These are phyloP conservation scores for Pelargonium myrrhifolium DNA, from an alignment of 441 rosid species.

Conservation along the genomic window DNA sequence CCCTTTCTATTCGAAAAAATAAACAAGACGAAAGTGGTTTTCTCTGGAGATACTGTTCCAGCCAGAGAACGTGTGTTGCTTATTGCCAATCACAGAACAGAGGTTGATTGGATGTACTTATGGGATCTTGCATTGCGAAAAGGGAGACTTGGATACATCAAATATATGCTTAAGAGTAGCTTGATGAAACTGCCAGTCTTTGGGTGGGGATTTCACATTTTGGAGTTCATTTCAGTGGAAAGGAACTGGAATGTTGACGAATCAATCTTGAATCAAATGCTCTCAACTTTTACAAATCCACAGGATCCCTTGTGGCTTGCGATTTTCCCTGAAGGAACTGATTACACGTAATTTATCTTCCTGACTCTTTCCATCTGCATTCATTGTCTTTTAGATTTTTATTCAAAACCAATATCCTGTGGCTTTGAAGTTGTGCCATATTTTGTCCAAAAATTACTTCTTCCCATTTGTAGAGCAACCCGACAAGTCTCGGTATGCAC, in stretches of 20 bases:
- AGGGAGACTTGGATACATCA: constrained; percentile 67
- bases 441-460: background rate
- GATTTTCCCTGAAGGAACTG: constrained; percentile 97
- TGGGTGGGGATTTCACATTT: constrained; percentile 89
- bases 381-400: background rate
- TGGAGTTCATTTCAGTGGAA: constrained; percentile 92
- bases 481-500: background rate
- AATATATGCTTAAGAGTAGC: constrained; percentile 87
- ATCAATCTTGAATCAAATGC: constrained; percentile 48
- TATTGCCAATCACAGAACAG: constrained; percentile 86
- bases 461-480: background rate
- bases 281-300: constrained; percentile 65
- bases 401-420: background rate
- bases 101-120: constrained; percentile 97
- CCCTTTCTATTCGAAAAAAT: constrained; percentile 85
- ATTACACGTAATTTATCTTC: constrained; percentile 58
- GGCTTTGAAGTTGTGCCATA: background rate
- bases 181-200: constrained; percentile 87
- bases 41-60: constrained; percentile 69
- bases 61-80: constrained; percentile 61
- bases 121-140: constrained; percentile 93
- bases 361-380: constrained; percentile 14
- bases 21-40: constrained; percentile 66
- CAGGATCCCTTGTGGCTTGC: constrained; percentile 95
- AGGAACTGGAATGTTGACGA: constrained; percentile 93